Conservation (phyloP, 2,329 filamentous ascomycete genomes). For the Penicillium corylophilum region DNA sequence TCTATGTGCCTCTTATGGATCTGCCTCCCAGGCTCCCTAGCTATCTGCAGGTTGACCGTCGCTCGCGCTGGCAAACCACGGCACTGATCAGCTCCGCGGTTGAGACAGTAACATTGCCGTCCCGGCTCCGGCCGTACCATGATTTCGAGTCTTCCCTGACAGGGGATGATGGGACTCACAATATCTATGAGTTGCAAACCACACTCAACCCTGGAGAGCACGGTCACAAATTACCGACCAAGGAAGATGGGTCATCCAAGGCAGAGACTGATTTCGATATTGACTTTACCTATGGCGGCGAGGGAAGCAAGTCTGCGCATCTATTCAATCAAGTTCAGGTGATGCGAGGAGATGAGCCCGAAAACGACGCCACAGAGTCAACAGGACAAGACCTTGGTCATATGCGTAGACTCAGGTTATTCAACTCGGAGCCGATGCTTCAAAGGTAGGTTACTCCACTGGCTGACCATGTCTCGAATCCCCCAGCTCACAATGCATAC, state of each 20-base stretch:
- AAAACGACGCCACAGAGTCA: slow-evolving; percentile 12
- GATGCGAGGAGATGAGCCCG: slow-evolving; percentile 26
- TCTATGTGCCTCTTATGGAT: slow-evolving; percentile 73
- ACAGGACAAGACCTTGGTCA: slow-evolving; percentile 24
- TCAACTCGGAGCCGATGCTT: slow-evolving; percentile 35
- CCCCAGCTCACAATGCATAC: neutral
- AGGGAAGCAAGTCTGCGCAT: slow-evolving; percentile 24
- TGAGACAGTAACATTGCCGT: slow-evolving; percentile 75
- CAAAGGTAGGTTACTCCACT: slow-evolving; percentile 29
- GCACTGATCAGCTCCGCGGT: slow-evolving; percentile 73
- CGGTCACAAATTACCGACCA: slow-evolving; percentile 1
- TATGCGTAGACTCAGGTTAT: slow-evolving; percentile 31
- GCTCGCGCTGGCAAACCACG: slow-evolving; percentile 76
- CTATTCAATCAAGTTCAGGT: slow-evolving; percentile 40
- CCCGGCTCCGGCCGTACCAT: slow-evolving; percentile 51
- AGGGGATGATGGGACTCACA: slow-evolving; percentile 66
- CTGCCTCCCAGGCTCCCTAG: slow-evolving; percentile 57
- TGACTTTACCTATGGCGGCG: slow-evolving; percentile 38
- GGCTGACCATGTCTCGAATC: slow-evolving; percentile 8
- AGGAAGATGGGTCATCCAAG: slow-evolving; percentile 16
- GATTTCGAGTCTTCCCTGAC: slow-evolving; percentile 51
- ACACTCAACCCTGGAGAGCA: slow-evolving; percentile 48
- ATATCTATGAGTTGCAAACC: slow-evolving; percentile 72
- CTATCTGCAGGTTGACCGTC: slow-evolving; percentile 59
- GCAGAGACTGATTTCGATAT: slow-evolving; percentile 36